phyloP scores from a whole-genome alignment of 2,329 filamentous ascomycete genomes.

The Monosporascus sp. region DNA sequence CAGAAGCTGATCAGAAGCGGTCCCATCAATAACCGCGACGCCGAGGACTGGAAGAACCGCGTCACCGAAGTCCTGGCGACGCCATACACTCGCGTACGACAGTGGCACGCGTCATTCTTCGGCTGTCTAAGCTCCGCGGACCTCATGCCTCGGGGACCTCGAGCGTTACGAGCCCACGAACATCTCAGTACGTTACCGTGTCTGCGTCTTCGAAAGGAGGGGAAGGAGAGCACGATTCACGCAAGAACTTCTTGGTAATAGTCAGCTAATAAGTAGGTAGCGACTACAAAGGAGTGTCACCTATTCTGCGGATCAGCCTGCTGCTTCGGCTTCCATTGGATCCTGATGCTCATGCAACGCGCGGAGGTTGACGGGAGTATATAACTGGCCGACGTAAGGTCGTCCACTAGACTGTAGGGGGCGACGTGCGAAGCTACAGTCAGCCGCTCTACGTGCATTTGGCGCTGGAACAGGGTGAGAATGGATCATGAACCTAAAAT shows the following conservation, averaged over 20 bases:
- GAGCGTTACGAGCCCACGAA: slow-evolving; percentile 42
- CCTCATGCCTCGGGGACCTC: slow-evolving; percentile 35
- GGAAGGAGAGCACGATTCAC: too few relatives aligned
- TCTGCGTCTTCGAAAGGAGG: too few relatives aligned
- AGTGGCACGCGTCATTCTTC: slow-evolving; percentile 38
- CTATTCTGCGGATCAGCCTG: slow-evolving; percentile 37
- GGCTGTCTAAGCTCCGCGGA: slow-evolving; percentile 40
- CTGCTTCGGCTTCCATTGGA: slow-evolving; percentile 32
- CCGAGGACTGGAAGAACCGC: slow-evolving; percentile 38
- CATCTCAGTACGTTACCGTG: slow-evolving; percentile 33
- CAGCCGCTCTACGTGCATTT: too few relatives aligned
- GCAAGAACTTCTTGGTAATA: too few relatives aligned
- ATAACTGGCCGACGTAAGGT: slow-evolving; percentile 20
- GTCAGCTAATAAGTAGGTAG: too few relatives aligned
- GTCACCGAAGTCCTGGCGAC: slow-evolving; percentile 40
- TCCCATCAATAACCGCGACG: slow-evolving; percentile 36
- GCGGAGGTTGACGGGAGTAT: slow-evolving; percentile 37
- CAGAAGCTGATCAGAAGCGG: slow-evolving; percentile 14
- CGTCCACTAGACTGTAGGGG: too few relatives aligned
- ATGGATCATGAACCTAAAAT: too few relatives aligned
- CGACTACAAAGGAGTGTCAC: slow-evolving; percentile 31
- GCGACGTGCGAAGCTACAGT: too few relatives aligned
- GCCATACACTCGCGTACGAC: slow-evolving; percentile 36
- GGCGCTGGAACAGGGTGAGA: too few relatives aligned
- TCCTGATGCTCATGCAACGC: slow-evolving; percentile 38